Percentiles rank a stretch among this genome's conserved stretches.
These are phyloP conservation scores for Amanita jacksonii DNA, from an alignment of 768 basidiomycete genomes.

Conservation along the genomic window DNA sequence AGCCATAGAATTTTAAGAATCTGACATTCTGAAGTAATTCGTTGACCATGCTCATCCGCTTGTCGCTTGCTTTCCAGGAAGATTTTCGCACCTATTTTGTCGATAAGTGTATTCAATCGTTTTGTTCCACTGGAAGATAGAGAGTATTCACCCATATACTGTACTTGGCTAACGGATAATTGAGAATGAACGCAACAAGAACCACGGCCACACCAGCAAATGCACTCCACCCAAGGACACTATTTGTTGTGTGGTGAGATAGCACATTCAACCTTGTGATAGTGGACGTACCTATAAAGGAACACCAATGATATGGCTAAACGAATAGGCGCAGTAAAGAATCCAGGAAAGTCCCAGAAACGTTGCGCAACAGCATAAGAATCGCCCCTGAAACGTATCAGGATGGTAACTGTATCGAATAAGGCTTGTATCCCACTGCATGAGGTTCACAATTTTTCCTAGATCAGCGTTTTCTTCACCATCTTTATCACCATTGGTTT, in stretches of 20 bases:
- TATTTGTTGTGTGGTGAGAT: conserved; percentile 17
- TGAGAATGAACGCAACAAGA: conserved; percentile 48
- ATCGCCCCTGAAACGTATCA: conserved; percentile 41
- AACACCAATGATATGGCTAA: conserved; percentile 60
- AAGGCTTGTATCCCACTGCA: conserved; percentile 42
- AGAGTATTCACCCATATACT: conserved; percentile 43
- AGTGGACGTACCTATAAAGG: conserved; percentile 50
- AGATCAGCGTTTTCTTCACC: conserved; percentile 42
- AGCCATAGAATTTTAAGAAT: conserved; percentile 68
- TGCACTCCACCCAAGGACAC: conserved; percentile 71
- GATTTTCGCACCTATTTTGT: conserved; percentile 39
- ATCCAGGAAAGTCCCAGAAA: conserved; percentile 62
- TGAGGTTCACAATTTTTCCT: conserved; percentile 66
- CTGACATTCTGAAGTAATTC: conserved; percentile 70
- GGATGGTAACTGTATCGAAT: conserved; percentile 1
- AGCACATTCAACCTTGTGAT: neutral
- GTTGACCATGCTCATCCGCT: conserved; percentile 61
- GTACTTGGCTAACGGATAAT: conserved; percentile 59
- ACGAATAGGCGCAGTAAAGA: conserved; percentile 55
- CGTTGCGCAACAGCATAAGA: conserved; percentile 61
- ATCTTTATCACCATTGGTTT: conserved; percentile 23
- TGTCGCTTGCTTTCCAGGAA: conserved; percentile 57
- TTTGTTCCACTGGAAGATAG: conserved; percentile 1
- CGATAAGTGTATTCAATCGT: neutral
- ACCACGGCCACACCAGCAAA: conserved; percentile 63